Evolutionary conservation across 2,329 filamentous ascomycete genomes (phyloP).

Genomic region (Didymella keratinophila): DNA sequence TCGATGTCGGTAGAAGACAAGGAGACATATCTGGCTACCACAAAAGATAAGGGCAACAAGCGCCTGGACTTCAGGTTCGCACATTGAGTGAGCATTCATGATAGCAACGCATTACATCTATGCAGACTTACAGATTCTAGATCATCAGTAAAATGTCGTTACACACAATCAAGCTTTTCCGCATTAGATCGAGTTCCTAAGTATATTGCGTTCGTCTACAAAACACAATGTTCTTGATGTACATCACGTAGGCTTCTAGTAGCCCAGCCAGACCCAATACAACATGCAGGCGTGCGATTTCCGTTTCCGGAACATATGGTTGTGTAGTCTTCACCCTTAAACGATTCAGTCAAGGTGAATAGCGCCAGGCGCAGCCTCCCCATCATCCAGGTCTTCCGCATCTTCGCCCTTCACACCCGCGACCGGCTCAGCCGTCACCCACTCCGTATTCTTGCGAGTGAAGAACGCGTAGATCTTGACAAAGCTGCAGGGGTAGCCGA

Average conservation of each 20-base stretch:
- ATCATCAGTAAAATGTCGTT: too few species aligned
- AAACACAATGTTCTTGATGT: background rate
- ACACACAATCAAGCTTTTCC: too few species aligned
- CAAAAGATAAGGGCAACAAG: slow-evolving; percentile 50
- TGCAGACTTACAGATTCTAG: too few species aligned
- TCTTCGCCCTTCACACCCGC: background rate
- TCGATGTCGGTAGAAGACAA: slow-evolving; percentile 47
- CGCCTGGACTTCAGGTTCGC: slow-evolving; percentile 47
- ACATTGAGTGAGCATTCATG: slow-evolving; percentile 25
- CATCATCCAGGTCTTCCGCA: background rate
- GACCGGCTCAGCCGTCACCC: background rate
- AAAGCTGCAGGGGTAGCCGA: background rate
- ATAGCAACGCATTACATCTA: background rate
- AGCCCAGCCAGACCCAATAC: background rate
- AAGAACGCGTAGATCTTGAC: slow-evolving; percentile 1
- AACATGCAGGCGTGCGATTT: background rate
- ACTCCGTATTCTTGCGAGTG: background rate
- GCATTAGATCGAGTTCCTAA: too few species aligned
- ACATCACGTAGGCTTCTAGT: background rate
- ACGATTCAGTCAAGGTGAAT: background rate
- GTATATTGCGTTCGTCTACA: background rate
- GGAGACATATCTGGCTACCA: slow-evolving; percentile 47
- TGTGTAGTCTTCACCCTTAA: background rate
- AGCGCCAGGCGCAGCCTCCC: background rate
- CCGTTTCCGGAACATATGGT: background rate